Percentiles rank a stretch among this genome's conserved stretches.
These are phyloP conservation scores for Carex myosuroides DNA, from an alignment of 176 grass and related monocot genomes.

Conservation along the genomic window DNA sequence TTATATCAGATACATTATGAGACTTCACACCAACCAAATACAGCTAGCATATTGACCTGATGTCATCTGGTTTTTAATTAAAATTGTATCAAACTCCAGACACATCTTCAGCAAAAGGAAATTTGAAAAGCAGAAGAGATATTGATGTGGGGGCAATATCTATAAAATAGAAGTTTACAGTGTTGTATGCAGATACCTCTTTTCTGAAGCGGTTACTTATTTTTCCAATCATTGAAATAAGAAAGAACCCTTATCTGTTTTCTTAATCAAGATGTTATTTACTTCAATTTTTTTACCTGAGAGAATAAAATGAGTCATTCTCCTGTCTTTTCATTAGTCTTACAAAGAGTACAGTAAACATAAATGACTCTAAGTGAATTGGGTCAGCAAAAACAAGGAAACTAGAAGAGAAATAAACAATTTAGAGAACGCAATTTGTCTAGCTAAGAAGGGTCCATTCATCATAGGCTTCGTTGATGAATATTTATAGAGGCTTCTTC, in stretches of 20 bases:
- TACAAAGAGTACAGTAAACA: background rate
- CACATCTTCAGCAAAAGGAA: background rate
- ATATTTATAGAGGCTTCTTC: too few relatives aligned
- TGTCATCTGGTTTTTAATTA: background rate
- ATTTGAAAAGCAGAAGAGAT: background rate
- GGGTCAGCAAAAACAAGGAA: background rate
- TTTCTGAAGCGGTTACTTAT: background rate
- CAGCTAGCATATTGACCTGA: background rate
- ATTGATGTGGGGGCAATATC: background rate
- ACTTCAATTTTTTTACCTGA: background rate
- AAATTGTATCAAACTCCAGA: background rate
- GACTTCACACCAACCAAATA: background rate
- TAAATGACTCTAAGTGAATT: background rate
- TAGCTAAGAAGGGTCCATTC: background rate
- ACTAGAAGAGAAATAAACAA: background rate
- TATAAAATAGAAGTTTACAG: background rate
- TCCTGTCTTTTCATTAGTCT: background rate
- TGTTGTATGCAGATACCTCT: background rate
- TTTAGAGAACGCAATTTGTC: background rate
- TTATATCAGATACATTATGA: background rate
- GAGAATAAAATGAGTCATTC: background rate
- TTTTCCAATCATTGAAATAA: background rate
- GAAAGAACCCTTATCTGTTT: background rate
- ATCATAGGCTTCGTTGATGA: background rate
- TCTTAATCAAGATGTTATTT: background rate